Evolutionary conservation across 768 basidiomycete genomes (phyloP).

Genomic region (Amanita thiersii): DNA sequence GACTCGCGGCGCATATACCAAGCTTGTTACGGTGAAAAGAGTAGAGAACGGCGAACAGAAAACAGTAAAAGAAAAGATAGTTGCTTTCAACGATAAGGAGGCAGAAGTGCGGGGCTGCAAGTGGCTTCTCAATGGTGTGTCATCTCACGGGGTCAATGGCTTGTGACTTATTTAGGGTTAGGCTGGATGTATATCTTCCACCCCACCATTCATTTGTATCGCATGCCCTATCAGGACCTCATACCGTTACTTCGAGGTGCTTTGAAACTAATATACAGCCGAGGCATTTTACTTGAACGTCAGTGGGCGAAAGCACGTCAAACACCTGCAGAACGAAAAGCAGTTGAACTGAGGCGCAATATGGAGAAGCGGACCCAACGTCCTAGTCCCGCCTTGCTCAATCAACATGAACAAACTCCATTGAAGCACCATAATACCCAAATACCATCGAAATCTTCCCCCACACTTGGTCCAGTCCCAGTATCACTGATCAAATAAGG

Average conservation of each 20-base stretch:
- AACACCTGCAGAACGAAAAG: background rate
- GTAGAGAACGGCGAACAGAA: slow-evolving; percentile 4
- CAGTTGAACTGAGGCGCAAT: slow-evolving; percentile 2
- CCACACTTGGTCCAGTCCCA: no score
- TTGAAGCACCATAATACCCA: no score
- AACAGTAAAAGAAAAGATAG: background rate
- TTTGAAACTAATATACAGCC: slow-evolving; percentile 15
- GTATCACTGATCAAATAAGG: no score
- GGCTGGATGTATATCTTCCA: slow-evolving; percentile 44
- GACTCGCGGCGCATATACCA: slow-evolving; percentile 28
- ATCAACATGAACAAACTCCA: no score
- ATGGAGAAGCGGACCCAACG: no score
- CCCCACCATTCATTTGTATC: slow-evolving; percentile 29
- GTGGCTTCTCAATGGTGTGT: slow-evolving; percentile 27
- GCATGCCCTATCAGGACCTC: slow-evolving; percentile 34
- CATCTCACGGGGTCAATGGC: background rate
- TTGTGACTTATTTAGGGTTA: slow-evolving; percentile 11
- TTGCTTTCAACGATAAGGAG: slow-evolving; percentile 15
- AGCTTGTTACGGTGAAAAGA: slow-evolving; percentile 7
- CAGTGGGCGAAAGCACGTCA: slow-evolving; percentile 3
- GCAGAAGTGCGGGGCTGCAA: slow-evolving; percentile 12
- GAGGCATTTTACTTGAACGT: slow-evolving; percentile 17
- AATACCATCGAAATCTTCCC: no score
- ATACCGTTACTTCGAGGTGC: slow-evolving; percentile 26
- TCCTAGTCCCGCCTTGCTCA: no score